Percentiles rank a stretch among this genome's conserved stretches.
These are phyloP conservation scores for Myxozyma udenii DNA, from an alignment of 805 yeast species.

Conservation along the genomic window DNA sequence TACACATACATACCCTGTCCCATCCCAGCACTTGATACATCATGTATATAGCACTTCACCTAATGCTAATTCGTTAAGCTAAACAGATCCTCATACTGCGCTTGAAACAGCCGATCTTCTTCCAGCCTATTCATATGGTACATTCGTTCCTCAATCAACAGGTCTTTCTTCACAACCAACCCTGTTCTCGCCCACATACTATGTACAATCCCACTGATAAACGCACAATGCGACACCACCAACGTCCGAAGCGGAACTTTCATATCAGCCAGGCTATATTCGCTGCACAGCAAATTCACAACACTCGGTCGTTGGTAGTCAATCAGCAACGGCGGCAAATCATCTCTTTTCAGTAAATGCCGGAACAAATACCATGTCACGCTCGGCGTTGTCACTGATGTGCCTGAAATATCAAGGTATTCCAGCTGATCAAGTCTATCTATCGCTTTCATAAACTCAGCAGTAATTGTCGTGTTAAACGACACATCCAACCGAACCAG, in stretches of 20 bases:
- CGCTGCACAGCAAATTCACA: neutral
- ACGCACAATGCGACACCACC: neutral
- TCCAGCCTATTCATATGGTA: neutral
- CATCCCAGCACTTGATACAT: no score
- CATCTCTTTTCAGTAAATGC: no score
- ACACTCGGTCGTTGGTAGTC: no score
- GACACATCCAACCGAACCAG: neutral
- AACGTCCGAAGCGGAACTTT: neutral
- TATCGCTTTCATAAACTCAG: neutral
- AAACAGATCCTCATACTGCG: neutral
- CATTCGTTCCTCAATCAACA: neutral
- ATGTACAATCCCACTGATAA: neutral
- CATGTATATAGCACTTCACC: no score
- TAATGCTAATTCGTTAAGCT: no score
- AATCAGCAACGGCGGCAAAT: no score
- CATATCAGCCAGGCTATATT: neutral
- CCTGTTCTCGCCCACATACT: neutral
- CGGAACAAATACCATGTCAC: neutral
- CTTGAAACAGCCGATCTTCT: neutral
- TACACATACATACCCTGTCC: neutral
- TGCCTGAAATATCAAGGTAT: conserved; percentile 3
- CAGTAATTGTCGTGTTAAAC: neutral
- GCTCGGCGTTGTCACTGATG: neutral
- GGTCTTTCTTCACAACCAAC: neutral
- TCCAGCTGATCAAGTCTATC: neutral